Evolutionary conservation across 306 rosid genomes (phyloP), one percentile per base, ranked within the genome.

Genomic region (Glycine latifolia): DNA sequence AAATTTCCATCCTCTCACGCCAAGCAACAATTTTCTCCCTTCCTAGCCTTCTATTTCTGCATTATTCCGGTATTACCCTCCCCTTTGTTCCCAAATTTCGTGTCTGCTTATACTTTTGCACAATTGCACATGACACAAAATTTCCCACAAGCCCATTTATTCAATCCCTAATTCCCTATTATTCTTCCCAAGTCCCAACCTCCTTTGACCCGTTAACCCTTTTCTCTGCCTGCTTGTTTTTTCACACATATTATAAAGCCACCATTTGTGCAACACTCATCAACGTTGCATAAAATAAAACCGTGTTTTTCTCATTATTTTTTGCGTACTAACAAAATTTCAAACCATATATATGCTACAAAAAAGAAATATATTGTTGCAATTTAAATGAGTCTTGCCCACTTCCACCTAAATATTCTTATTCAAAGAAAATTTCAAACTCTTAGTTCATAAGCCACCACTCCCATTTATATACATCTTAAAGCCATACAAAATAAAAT

Each of bases 181-280:
- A 26, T 26, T 26, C 2, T 60, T 58, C 75, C 81, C 82, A 55
- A 71, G 60, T 60, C 79, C 81, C 80, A 67, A 67, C 72, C 58
- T 41, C 47, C 43, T 53, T 87, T 84, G 90, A 87, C 90, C 85
- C 9, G 70, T 61, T 58, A 58, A 47, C 35, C 70, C 56, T n/a
- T 74, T 26, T 47, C 54, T 65, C 76, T 44, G 79, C n/a, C 76
- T 56, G 76, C 67, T 37, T 26, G 31, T 37, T n/a, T 10, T 53
- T 56, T 26, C 59, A 62, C 26, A 5, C 3, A 66, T 68, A 48
- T 49, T 71, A 7, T 41, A 56, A 41, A 56, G 53, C 68, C 79
- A 58, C 85, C 85, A 73, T 81, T 74, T 73, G 55, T 55, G 37
- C 78, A 37, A 54, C 16, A 54, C 66, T 17, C 47, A 69, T 15